Percentiles rank a stretch among this genome's conserved stretches.
phyloP scores from a whole-genome alignment of 345 rosid species.

The Cochlearia excelsa region DNA sequence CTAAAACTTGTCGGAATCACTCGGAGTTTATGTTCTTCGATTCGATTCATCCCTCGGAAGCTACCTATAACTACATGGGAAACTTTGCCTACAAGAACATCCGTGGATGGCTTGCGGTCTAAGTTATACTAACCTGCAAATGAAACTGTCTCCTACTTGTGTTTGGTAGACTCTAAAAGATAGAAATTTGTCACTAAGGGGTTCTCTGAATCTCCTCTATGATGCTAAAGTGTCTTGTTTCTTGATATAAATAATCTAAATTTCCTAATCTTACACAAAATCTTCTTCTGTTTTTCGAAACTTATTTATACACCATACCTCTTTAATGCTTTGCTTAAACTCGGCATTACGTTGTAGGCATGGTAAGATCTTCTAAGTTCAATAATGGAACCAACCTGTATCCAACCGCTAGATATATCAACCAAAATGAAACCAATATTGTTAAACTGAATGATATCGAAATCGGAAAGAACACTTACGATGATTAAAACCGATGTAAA shows the following conservation, averaged over 20 bases:
- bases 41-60: constrained; percentile 46
- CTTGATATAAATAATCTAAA: constrained; percentile 20
- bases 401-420: constrained; percentile 1
- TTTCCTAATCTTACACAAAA: constrained; percentile 21
- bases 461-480: constrained; percentile 42
- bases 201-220: not conserved
- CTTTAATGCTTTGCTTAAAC: constrained; percentile 80
- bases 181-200: not conserved
- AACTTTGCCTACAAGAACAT: constrained; percentile 6
- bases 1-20: constrained; percentile 36
- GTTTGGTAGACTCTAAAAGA: constrained; percentile 10
- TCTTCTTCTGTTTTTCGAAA: constrained; percentile 4
- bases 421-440: not conserved
- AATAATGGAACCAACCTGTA: constrained; percentile 92
- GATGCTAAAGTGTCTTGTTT: constrained; percentile 18
- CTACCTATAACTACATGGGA: constrained; percentile 35
- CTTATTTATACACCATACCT: constrained; percentile 66
- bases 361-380: constrained; percentile 95
- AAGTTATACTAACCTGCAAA: not conserved
- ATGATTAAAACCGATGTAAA: constrained; percentile 87
- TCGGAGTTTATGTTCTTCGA: constrained; percentile 51
- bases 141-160: too few species aligned
- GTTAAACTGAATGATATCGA: not conserved
- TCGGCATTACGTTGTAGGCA: constrained; percentile 96
- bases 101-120: constrained; percentile 11